Evolutionary conservation across 495 filamentous ascomycete species (phyloP).

Genomic region (Astrocystis sublimbata): DNA sequence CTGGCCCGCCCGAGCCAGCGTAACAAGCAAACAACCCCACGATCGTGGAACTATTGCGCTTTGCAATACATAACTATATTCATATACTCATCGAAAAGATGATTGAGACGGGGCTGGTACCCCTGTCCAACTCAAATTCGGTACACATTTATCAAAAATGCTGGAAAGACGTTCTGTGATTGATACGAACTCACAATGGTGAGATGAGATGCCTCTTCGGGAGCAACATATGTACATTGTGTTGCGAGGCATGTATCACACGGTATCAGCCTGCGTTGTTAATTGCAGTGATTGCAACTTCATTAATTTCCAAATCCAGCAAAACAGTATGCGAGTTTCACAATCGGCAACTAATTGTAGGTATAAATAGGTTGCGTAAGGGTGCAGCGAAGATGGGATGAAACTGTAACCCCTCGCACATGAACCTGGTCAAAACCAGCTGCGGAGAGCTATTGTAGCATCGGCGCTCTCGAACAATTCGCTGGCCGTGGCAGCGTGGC

Average conservation of each 20-base stretch:
- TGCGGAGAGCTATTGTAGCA: neutral
- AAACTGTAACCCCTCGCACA: constrained; percentile 10
- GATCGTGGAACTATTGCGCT: neutral
- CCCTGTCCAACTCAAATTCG: constrained; percentile 8
- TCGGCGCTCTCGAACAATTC: neutral
- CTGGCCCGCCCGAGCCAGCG: neutral
- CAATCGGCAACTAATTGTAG: neutral
- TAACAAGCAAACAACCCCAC: neutral
- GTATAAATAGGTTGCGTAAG: too few relatives aligned
- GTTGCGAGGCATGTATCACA: too few relatives aligned
- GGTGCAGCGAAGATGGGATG: constrained; percentile 8
- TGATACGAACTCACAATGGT: neutral
- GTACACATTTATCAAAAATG: neutral
- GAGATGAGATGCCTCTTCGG: too few relatives aligned
- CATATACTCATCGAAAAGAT: neutral
- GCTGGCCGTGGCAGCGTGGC: neutral
- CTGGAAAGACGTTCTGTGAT: neutral
- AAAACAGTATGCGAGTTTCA: neutral
- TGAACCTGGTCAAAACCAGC: neutral
- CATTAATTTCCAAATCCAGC: neutral
- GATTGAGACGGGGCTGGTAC: neutral
- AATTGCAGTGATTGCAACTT: neutral
- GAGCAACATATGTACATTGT: too few relatives aligned
- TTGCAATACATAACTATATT: neutral
- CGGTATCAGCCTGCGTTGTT: neutral